These are phyloP conservation scores for Gelatoporia subvermispora DNA, from an alignment of 768 basidiomycete genomes.

Conservation along the genomic window DNA sequence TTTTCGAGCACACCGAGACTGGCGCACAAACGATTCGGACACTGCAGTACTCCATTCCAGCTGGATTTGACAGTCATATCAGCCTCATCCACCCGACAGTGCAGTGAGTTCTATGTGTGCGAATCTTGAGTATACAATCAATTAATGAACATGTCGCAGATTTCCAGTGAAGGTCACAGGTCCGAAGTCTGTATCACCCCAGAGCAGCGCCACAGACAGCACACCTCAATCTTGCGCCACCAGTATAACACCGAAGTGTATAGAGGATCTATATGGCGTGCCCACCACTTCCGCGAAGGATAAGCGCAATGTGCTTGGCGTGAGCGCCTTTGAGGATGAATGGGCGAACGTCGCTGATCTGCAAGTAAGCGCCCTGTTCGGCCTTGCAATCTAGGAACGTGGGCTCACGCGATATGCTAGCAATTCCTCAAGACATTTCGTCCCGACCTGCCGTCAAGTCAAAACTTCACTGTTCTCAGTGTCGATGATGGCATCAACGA, in stretches of 20 bases:
- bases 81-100: constrained; percentile 28
- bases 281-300: constrained; percentile 26
- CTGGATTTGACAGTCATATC: constrained; percentile 25
- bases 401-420: constrained; percentile 36
- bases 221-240: constrained; percentile 14
- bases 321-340: constrained; percentile 28
- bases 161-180: background rate
- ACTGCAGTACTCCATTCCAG: constrained; percentile 33
- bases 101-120: constrained; percentile 13
- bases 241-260: constrained; percentile 23
- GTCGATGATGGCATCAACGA: constrained; percentile 26
- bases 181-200: background rate
- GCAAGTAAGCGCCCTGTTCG: constrained; percentile 6
- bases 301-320: constrained; percentile 21
- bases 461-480: constrained; percentile 19
- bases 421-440: constrained; percentile 22
- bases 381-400: background rate
- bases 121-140: background rate
- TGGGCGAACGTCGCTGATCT: constrained; percentile 27
- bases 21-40: constrained; percentile 29
- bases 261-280: constrained; percentile 32
- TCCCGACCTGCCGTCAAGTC: constrained; percentile 17
- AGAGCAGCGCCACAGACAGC: background rate
- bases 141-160: background rate
- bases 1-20: constrained; percentile 27